Base-by-base conservation (phyloP, 2,329 filamentous ascomycete genomes). In the Exophiala viscosa region DNA sequence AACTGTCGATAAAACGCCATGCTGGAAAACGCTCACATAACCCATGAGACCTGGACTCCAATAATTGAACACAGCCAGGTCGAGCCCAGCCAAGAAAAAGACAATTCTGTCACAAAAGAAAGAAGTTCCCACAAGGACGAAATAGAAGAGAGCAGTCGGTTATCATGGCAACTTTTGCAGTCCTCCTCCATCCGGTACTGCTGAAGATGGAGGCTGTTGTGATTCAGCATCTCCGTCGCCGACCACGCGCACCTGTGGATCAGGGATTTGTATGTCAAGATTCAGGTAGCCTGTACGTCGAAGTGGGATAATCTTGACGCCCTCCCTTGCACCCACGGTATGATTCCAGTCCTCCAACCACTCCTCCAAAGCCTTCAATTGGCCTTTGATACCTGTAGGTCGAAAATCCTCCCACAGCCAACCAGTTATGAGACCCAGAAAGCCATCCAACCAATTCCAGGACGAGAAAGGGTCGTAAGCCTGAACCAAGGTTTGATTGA, bases 361-460 rank as follows among this genome's bases (percentile, higher is more conserved):
- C 34, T 69, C 70, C 71, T 99, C 93, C 14, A 96, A 73, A 8
- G 73, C 77, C 50, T 77, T 80, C 41, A 96, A 69, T 50, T 85
- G 80, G 17, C 77, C 74, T 73, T 97, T 97, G 54, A 87, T 80
- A 18, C 60, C 62, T 36, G 38, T 53, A 33, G 89, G 72, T 1
- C 92, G 90, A 17, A 92, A 64, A 66, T 97, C 92, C 54, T 99
- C 93, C 90, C 90, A 97, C 32, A 97, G 65, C 88, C 91, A 99
- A 17, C 92, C 88, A 0, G 93, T 97, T 32, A 90, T 71, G 3
- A 95, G 76, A 1, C 92, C 90, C 61, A 97, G 67, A 9, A 89
- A 68, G 10, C 83, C 82, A 69, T 99, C 93, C 0, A 96, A 60
- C 64, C 91, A 83, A 62, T 95, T 95, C 45, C 88, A 78, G 63